Evolutionary conservation across 2,329 filamentous ascomycete genomes (phyloP).

Genomic region (Aureobasidium sp.): DNA sequence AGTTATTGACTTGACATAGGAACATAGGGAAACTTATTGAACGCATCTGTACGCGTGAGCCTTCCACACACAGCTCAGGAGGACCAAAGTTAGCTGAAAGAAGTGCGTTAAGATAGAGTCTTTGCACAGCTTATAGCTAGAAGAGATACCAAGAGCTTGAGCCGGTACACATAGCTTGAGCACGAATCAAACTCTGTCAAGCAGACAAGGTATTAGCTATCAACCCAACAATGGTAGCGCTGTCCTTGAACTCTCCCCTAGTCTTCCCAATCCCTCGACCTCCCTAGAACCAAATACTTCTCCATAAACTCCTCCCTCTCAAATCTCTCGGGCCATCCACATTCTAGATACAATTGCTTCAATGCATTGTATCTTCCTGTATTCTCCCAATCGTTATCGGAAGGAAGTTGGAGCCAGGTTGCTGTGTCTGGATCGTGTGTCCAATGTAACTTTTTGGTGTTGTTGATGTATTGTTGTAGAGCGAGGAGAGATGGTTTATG

Average conservation of each 20-base stretch:
- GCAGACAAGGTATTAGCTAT: too few relatives aligned
- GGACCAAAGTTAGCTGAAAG: too few relatives aligned
- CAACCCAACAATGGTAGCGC: too few relatives aligned
- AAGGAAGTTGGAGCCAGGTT: background rate
- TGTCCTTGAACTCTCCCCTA: too few relatives aligned
- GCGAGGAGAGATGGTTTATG: background rate
- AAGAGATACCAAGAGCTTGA: too few relatives aligned
- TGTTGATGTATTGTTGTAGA: background rate
- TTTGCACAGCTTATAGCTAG: too few relatives aligned
- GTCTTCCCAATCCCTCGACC: background rate
- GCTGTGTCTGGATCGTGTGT: background rate
- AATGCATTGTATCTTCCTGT: background rate
- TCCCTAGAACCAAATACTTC: background rate
- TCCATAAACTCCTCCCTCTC: background rate
- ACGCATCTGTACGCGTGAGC: too few relatives aligned
- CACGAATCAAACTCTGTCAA: too few relatives aligned
- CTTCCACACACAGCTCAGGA: too few relatives aligned
- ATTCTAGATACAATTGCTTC: background rate
- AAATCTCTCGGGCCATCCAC: background rate
- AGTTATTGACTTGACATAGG: background rate
- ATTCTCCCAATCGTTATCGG: background rate
- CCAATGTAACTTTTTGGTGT: background rate
- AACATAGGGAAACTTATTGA: too few relatives aligned
- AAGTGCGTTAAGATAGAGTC: too few relatives aligned
- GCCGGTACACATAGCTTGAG: too few relatives aligned